A percentile compares a stretch with the other conserved stretches of the same genome.
Conservation (phyloP, 345 rosid genomes). For the Combretum micranthum region DNA sequence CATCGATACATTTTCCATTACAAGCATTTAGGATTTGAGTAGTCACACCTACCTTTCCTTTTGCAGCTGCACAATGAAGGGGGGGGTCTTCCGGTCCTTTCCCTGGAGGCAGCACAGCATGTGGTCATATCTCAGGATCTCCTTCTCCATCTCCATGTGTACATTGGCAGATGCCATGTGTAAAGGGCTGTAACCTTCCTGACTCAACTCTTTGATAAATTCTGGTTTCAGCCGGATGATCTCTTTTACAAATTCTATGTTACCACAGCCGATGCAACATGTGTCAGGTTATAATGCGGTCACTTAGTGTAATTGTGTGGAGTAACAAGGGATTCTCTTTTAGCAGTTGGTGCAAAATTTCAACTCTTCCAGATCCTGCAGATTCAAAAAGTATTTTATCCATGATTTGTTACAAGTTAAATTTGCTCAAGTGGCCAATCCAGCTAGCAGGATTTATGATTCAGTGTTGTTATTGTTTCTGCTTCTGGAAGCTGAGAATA, state of each 20-base stretch:
- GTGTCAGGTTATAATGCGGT: neutral
- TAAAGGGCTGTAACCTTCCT: slow-evolving; percentile 33
- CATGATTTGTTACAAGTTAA: neutral
- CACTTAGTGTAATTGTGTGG: neutral
- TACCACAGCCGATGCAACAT: slow-evolving; percentile 11
- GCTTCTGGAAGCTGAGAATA: no score
- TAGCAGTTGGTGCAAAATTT: neutral
- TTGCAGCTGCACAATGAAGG: slow-evolving; percentile 27
- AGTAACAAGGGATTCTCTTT: neutral
- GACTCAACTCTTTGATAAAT: slow-evolving; percentile 23
- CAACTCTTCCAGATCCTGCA: neutral
- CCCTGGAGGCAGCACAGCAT: slow-evolving; percentile 24
- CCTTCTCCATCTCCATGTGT: slow-evolving; percentile 25
- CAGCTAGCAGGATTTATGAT: no score
- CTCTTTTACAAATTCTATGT: slow-evolving; percentile 21
- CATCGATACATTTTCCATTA: slow-evolving; percentile 23
- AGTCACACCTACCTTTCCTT: slow-evolving; percentile 27
- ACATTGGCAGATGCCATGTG: slow-evolving; percentile 39
- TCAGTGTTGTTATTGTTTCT: no score
- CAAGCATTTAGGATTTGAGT: slow-evolving; percentile 27
- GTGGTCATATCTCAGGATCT: slow-evolving; percentile 21
- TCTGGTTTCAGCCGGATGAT: slow-evolving; percentile 23
- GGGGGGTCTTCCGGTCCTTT: slow-evolving; percentile 34
- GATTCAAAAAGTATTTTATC: neutral
- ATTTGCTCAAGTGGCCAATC: no score